Conservation (phyloP, 2,329 filamentous ascomycete species). For the Claviceps fusiformis region DNA sequence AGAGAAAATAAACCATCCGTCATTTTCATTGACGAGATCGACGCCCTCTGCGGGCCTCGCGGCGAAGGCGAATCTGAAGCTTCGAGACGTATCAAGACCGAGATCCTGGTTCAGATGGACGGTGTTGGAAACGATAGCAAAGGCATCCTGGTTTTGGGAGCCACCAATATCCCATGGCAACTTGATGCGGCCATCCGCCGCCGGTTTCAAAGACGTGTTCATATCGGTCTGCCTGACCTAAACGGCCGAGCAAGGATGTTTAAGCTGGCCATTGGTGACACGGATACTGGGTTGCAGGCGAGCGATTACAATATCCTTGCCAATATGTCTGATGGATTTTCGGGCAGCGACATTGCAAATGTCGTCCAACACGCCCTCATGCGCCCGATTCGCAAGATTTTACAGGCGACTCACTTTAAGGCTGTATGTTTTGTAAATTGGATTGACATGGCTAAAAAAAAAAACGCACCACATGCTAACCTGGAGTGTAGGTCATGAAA, state of each 20-base stretch:
- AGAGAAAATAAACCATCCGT: conserved; percentile 96
- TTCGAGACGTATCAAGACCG: conserved; percentile 93
- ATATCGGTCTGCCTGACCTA: conserved; percentile 82
- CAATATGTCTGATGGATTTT: conserved; percentile 80
- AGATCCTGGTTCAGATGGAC: conserved; percentile 97
- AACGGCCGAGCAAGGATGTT: conserved; percentile 89
- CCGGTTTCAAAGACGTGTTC: conserved; percentile 90
- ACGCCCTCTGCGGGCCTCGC: conserved; percentile 86
- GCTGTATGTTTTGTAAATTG: conserved; percentile 40
- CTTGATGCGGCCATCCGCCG: conserved; percentile 89
- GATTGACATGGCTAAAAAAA: background rate
- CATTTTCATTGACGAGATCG: conserved; percentile 97
- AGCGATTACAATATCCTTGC: conserved; percentile 72
- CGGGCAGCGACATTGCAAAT: conserved; percentile 89
- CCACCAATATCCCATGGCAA: conserved; percentile 98
- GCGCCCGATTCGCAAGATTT: conserved; percentile 93
- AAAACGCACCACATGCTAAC: conserved; percentile 7
- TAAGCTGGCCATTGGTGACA: conserved; percentile 84
- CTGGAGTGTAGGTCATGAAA: conserved; percentile 45
- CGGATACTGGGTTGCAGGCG: conserved; percentile 68
- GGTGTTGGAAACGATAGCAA: conserved; percentile 93
- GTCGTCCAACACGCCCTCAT: conserved; percentile 93
- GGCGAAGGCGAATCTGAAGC: conserved; percentile 95
- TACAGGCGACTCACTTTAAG: conserved; percentile 96
- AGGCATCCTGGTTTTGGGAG: conserved; percentile 86